Evolutionary conservation across 148 eudicot species (phyloP).

Genomic region (Talinum fruticosum): DNA sequence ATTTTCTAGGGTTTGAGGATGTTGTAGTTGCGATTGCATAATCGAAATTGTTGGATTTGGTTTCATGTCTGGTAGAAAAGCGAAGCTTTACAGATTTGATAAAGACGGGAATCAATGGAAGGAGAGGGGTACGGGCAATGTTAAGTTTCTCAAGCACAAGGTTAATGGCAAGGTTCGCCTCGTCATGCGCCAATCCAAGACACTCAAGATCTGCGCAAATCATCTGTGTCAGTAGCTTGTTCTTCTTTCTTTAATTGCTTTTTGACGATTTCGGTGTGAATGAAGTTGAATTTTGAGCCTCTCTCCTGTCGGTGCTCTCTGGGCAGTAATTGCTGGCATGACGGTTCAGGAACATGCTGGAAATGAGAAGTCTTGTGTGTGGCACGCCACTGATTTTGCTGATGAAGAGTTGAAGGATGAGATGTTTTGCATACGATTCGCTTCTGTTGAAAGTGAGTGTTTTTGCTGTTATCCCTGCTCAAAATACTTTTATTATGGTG

Average conservation of each 20-base stretch:
- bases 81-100: slow-evolving; percentile 87
- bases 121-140: slow-evolving; percentile 84
- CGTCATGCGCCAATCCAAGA: slow-evolving; percentile 85
- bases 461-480: background rate
- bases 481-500: background rate
- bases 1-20: slow-evolving; percentile 8
- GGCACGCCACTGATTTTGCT: slow-evolving; percentile 91
- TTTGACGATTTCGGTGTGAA: background rate
- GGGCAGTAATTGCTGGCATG: slow-evolving; percentile 62
- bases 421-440: slow-evolving; percentile 70
- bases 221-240: slow-evolving; percentile 54
- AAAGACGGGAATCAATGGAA: slow-evolving; percentile 96
- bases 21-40: background rate
- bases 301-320: slow-evolving; percentile 1
- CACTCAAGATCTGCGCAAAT: slow-evolving; percentile 91
- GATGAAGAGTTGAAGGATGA: slow-evolving; percentile 92
- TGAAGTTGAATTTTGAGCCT: background rate
- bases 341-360: slow-evolving; percentile 93
- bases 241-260: background rate
- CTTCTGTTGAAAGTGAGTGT: slow-evolving; percentile 68
- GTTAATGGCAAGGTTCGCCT: slow-evolving; percentile 67
- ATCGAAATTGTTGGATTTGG: background rate
- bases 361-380: slow-evolving; percentile 91
- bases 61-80: slow-evolving; percentile 37
- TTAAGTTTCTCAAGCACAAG: slow-evolving; percentile 86